phyloP scores from a whole-genome alignment of 2,329 filamentous ascomycete genomes.

The Biscogniauxia sp. region DNA sequence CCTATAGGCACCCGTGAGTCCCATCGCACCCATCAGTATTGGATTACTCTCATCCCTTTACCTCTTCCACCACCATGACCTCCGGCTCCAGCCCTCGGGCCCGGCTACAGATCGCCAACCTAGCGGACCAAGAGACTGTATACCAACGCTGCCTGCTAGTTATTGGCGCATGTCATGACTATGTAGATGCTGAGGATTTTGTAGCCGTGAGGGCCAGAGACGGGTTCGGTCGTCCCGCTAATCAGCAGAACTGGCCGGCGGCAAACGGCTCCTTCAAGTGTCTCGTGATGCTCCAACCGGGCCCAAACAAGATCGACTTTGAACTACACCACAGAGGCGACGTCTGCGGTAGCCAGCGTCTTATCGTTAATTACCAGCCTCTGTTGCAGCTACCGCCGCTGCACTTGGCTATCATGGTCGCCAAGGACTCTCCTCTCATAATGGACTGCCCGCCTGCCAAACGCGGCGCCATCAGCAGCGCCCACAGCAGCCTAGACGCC shows the following conservation, averaged over 20 bases:
- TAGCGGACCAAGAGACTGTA: conserved; percentile 6
- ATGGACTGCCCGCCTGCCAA: conserved; percentile 66
- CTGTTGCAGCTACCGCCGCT: conserved; percentile 59
- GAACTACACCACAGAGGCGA: conserved; percentile 5
- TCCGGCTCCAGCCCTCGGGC: not conserved
- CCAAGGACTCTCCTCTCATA: conserved; percentile 65
- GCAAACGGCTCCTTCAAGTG: conserved; percentile 6
- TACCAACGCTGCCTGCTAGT: conserved; percentile 12
- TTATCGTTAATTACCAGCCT: conserved; percentile 48
- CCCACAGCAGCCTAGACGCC: conserved; percentile 52
- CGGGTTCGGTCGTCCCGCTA: conserved; percentile 1
- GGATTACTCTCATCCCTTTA: not conserved
- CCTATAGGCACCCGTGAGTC: not conserved
- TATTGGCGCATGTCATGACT: conserved; percentile 7
- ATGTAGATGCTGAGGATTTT: conserved; percentile 4
- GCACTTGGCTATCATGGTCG: conserved; percentile 67
- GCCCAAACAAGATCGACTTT: conserved; percentile 11
- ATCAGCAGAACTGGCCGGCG: conserved; percentile 14
- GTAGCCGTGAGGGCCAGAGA: conserved; percentile 9
- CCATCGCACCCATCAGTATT: too few relatives aligned
- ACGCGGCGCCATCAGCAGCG: conserved; percentile 52
- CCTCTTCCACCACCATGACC: not conserved
- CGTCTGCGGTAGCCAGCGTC: not conserved
- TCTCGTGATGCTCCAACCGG: conserved; percentile 15
- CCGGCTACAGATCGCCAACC: conserved; percentile 4